Base-by-base conservation (phyloP, 2,329 filamentous ascomycete species). In the Alternaria atra region DNA sequence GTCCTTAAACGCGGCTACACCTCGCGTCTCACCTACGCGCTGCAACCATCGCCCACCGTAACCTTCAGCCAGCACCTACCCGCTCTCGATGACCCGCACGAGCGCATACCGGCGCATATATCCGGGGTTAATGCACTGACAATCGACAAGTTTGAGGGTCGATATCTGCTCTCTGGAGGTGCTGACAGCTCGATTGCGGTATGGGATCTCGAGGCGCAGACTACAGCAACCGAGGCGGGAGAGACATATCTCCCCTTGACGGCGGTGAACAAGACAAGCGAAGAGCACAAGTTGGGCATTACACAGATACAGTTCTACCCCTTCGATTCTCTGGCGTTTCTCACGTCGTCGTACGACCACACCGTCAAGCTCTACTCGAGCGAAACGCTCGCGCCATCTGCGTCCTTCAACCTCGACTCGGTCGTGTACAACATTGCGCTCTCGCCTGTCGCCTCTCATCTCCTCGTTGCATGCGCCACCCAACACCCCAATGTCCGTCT, bases 381-480 rank as follows among this genome's bases (percentile, higher is more conserved):
- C 1, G 84, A 88, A 48, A 84, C 84, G 0, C 83, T 90, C 17
- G 75, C 81, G 15, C 77, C 87, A 1, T 89, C 90, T 0, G 90
- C 89, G 17, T 86, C 86, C 5, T 94, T 93, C 70, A 83, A 88
- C 61, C 84, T 94, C 25, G 87, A 86, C 52, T 85, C 87, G 4
- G 89, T 89, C 32, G 83, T 92, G 48, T 92, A 93, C 78, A 89
- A 90, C 1, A 93, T 97, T 76, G 88, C 91, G 0, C 85, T 92
- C 27, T 97, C 93, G 1, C 86, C 89, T 42, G 81, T 94, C 59
- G 86, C 92, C 57, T 81, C 87, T 53, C 85, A 93, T 72, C 84
- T 97, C 0, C 85, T 97, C 4, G 91, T 97, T 9, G 93, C 94
- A 9, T 95, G 93, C 72, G 94, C 91, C 0, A 96, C 93, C 0